Evolutionary conservation across 805 yeast genomes (phyloP).

Genomic region (Starmera quercuum): DNA sequence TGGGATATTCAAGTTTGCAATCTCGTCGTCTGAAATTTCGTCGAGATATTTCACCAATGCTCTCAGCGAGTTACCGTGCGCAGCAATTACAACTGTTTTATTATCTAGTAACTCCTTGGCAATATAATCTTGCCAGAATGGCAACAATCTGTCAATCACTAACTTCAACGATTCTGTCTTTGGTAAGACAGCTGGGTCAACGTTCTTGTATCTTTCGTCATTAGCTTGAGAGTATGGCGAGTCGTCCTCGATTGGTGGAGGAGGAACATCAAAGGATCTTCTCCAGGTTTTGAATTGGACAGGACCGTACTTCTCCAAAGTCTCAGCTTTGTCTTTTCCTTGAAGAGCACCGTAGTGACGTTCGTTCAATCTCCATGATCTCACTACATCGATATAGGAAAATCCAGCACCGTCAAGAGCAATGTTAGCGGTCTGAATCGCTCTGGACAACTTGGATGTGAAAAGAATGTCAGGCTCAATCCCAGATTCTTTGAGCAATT

Average conservation of each 20-base stretch:
- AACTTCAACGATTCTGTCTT: conserved; percentile 90
- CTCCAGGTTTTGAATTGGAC: conserved; percentile 96
- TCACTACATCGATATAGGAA: conserved; percentile 82
- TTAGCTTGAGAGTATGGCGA: conserved; percentile 79
- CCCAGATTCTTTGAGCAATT: conserved; percentile 78
- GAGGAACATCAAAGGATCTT: conserved; percentile 95
- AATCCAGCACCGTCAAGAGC: conserved; percentile 87
- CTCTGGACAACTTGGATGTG: conserved; percentile 90
- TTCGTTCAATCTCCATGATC: conserved; percentile 97
- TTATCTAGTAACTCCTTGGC: conserved; percentile 76
- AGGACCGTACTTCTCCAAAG: conserved; percentile 79
- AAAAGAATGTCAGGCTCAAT: conserved; percentile 79
- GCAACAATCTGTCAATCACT: conserved; percentile 93
- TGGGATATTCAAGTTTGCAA: conserved; percentile 93
- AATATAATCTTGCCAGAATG: conserved; percentile 93
- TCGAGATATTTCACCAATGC: conserved; percentile 95
- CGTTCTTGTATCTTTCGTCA: conserved; percentile 77
- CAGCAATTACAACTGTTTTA: conserved; percentile 89
- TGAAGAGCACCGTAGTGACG: conserved; percentile 99
- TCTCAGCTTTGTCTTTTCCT: conserved; percentile 96
- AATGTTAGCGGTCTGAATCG: conserved; percentile 95
- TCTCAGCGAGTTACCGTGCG: conserved; percentile 98
- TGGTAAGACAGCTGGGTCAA: conserved; percentile 85
- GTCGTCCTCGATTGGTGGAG: conserved; percentile 75
- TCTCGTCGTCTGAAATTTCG: conserved; percentile 83